Evolutionary conservation across 129 eudicot species (phyloP).

Genomic region (Flaveria trinervia): DNA sequence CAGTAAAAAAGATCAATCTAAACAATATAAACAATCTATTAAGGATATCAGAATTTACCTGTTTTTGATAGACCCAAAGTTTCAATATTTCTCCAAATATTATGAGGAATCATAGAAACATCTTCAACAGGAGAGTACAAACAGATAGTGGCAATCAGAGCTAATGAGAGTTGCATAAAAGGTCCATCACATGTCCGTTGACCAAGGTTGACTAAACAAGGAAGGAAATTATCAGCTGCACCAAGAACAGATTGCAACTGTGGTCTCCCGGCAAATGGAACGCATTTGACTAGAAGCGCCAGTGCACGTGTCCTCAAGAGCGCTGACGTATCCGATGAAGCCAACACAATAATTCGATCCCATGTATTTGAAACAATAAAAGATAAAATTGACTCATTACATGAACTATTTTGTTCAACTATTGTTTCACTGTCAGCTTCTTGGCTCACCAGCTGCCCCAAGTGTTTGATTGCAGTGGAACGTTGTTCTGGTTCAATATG

Average conservation of each 20-base stretch:
- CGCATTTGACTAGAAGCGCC: conserved; percentile 62
- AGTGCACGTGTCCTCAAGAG: conserved; percentile 63
- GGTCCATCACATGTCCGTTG: conserved; percentile 69
- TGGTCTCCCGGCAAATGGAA: conserved; percentile 63
- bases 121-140: conserved; percentile 86
- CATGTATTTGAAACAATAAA: conserved; percentile 64
- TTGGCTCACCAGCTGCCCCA: conserved; percentile 63
- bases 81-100: conserved; percentile 79
- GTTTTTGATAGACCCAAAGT: conserved; percentile 56
- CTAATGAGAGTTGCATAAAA: conserved; percentile 58
- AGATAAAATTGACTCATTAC: conserved; percentile 46
- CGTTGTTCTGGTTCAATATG: conserved; percentile 95
- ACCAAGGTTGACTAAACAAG: conserved; percentile 58
- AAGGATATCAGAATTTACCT: conserved; percentile 44
- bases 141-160: conserved; percentile 69
- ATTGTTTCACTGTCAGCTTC: conserved; percentile 53
- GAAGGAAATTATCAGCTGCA: conserved; percentile 68
- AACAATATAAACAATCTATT: neutral
- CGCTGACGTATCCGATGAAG: conserved; percentile 65
- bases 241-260: conserved; percentile 72
- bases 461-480: conserved; percentile 72
- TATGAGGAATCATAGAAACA: conserved; percentile 65
- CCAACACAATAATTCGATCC: conserved; percentile 71
- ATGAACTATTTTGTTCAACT: conserved; percentile 26
- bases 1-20: no score